Evolutionary conservation across 139 green algal genomes (phyloP).

Genomic region (Spirogloea muscicola): DNA sequence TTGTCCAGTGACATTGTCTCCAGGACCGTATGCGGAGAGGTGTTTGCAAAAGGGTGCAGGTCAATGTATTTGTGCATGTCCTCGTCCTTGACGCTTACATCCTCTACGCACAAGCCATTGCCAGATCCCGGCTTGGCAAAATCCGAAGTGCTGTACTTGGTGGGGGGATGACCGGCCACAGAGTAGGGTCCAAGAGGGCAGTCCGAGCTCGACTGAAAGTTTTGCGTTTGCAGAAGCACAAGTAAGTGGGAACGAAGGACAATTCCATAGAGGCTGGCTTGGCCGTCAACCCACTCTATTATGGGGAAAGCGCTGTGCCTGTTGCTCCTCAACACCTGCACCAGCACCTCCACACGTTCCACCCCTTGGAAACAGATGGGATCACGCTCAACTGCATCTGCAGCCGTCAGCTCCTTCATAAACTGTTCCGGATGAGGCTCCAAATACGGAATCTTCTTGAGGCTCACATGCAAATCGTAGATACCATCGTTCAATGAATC

Average conservation of each 20-base stretch:
- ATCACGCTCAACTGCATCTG: background rate
- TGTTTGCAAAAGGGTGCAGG: slow-evolving; percentile 37
- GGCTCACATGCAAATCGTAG: slow-evolving; percentile 37
- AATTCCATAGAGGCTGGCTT: slow-evolving; percentile 14
- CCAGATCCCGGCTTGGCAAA: slow-evolving; percentile 45
- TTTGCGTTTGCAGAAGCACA: slow-evolving; percentile 45
- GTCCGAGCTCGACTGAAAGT: slow-evolving; percentile 29
- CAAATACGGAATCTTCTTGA: slow-evolving; percentile 45
- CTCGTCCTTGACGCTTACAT: slow-evolving; percentile 35
- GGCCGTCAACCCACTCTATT: background rate
- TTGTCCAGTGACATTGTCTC: slow-evolving; percentile 50
- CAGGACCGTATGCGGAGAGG: slow-evolving; percentile 27
- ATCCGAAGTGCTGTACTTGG: too few relatives aligned
- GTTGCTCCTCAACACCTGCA: slow-evolving; percentile 2
- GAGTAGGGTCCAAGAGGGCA: background rate
- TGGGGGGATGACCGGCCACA: too few relatives aligned
- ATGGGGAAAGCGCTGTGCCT: slow-evolving; percentile 44
- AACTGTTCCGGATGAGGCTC: slow-evolving; percentile 33
- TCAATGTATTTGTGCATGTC: slow-evolving; percentile 44
- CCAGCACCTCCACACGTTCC: slow-evolving; percentile 21
- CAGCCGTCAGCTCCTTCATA: slow-evolving; percentile 20
- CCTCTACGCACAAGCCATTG: slow-evolving; percentile 32
- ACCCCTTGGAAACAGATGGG: slow-evolving; percentile 16
- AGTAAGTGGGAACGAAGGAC: slow-evolving; percentile 44
- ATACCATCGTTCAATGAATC: slow-evolving; percentile 47